Evolutionary conservation across 768 basidiomycete species (phyloP), one percentile per base, ranked within the genome.

Genomic region (Boletus rufocinnamomeus): DNA sequence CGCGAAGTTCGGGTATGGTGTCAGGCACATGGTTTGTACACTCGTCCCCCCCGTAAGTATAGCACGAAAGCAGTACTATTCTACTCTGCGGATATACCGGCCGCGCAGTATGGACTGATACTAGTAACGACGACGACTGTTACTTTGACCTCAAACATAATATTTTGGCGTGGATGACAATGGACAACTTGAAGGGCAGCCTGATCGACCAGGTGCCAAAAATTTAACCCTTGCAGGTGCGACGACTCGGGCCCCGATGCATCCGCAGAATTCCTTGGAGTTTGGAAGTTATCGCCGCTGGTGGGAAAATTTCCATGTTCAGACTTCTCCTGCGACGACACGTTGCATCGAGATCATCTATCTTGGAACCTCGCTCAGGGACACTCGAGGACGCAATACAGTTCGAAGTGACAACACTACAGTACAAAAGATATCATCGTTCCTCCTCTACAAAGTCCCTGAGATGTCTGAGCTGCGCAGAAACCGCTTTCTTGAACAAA

Each of bases 401-500:
- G 28, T 37, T 61, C 50, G n/a, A 56, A n/a, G 37, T 41, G 52
- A 52, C 37, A 45, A 49, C 41, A 43, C 16, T 35, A 35, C 16
- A 27, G 25, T 32, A 48, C 32, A 49, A 49, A 48, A 30, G 38
- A n/a, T 17, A 48, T 65, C 59, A 59, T 72, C 70, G 74, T 49
- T 77, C 78, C 49, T 76, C 74, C 78, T 84, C 88, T 5, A 87
- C 85, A 67, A 87, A 87, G 56, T 85, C 84, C 65, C 83, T 82
- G 40, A 92, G 76, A 62, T 87, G 82, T 63, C 82, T 79, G 30
- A 93, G 79, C 65, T 86, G 84, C 54, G 82, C 81, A 44, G 89
- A 88, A 14, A 91, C 84, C 58, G 88, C 87, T 54, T 87, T 83
- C 73, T 91, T 91, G 78, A 93, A 92, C 66, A 84, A 80, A 17